Evolutionary conservation across 129 eudicot genomes (phyloP).

Genomic region (Calendula officinalis): DNA sequence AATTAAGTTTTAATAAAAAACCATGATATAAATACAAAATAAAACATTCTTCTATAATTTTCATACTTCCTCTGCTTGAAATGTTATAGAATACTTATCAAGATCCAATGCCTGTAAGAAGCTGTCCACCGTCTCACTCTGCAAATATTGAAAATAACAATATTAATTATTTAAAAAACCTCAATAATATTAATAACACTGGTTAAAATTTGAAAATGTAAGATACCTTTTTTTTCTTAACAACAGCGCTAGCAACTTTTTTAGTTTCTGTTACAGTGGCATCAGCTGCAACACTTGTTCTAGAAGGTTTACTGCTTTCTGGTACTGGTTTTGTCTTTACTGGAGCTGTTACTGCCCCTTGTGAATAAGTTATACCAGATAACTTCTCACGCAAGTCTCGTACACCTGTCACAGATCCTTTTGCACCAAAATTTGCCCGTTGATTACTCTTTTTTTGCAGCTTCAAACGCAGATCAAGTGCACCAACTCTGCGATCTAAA

Average conservation of each 20-base stretch:
- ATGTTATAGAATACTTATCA: conserved; percentile 78
- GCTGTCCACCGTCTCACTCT: conserved; percentile 80
- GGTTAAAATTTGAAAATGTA: not conserved
- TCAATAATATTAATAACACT: not conserved
- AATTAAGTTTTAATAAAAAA: not conserved
- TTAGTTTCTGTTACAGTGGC: conserved; percentile 56
- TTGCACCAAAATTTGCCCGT: conserved; percentile 44
- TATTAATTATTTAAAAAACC: too few species aligned
- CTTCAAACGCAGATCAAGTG: conserved; percentile 78
- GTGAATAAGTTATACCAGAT: conserved; percentile 62
- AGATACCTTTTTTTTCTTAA: conserved; percentile 68
- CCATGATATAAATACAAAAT: not conserved
- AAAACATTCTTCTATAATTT: conserved; percentile 2
- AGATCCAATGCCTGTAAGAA: conserved; percentile 83
- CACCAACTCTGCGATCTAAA: conserved; percentile 64
- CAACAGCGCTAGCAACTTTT: conserved; percentile 48
- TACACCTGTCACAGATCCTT: conserved; percentile 43
- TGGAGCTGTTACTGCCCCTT: conserved; percentile 38
- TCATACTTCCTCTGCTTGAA: conserved; percentile 94
- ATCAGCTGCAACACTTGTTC: conserved; percentile 60
- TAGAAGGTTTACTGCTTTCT: conserved; percentile 51
- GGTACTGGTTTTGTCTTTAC: conserved; percentile 53
- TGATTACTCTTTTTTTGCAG: conserved; percentile 76
- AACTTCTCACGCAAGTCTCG: conserved; percentile 92
- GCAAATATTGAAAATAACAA: conserved; percentile 2